Conservation (phyloP, 139 green algal species). For the Limnomonas spitsbergensis region DNA sequence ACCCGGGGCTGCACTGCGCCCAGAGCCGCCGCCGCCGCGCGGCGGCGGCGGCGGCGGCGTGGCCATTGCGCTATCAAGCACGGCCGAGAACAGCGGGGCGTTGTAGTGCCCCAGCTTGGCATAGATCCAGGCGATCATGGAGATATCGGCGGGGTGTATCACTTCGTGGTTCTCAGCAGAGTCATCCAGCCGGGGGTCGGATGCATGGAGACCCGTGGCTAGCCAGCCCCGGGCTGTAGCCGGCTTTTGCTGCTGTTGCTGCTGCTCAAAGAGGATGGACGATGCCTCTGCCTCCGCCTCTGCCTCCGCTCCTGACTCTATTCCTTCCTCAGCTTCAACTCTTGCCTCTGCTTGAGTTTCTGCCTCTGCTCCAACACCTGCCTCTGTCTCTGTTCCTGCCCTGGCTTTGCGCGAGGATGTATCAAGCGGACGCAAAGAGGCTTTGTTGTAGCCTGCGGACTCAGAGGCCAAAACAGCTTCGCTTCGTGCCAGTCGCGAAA, state of each 20-base stretch:
- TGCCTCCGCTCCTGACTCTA: too few relatives aligned
- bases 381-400: too few relatives aligned
- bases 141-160: slow-evolving; percentile 22
- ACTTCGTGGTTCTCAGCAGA: not conserved
- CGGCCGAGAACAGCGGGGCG: slow-evolving; percentile 22
- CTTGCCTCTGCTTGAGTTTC: not conserved
- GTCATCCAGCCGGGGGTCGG: not conserved
- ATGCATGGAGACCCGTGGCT: not conserved
- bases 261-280: too few relatives aligned
- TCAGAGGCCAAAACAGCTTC: too few relatives aligned
- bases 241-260: too few relatives aligned
- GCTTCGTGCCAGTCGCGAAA: not conserved
- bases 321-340: too few relatives aligned
- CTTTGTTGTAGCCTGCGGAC: not conserved
- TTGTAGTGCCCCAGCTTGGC: slow-evolving; percentile 27
- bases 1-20: not conserved
- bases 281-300: too few relatives aligned
- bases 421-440: not conserved
- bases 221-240: too few relatives aligned
- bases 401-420: too few relatives aligned
- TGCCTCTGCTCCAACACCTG: not conserved
- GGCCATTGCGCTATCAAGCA: slow-evolving; percentile 6
- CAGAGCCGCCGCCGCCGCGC: not conserved
- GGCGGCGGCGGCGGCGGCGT: too few relatives aligned
- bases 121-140: slow-evolving; percentile 28